Evolutionary conservation across 2,329 filamentous ascomycete species (phyloP), one percentile per base, ranked within the genome.

Genomic region (Epichloe hybrida): DNA sequence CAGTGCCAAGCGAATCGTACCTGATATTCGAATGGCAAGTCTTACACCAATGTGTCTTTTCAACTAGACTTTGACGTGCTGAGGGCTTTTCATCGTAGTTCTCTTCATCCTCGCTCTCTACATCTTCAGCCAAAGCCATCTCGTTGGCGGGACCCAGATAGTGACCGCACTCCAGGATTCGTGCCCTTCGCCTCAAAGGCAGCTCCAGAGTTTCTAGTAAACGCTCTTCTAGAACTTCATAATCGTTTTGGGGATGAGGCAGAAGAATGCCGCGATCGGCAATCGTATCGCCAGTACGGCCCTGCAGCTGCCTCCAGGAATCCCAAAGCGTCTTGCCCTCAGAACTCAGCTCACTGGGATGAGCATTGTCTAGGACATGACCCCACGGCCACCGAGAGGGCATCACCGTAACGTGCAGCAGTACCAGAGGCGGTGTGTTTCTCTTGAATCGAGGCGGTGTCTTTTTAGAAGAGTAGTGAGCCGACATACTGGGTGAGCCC

Each of bases 161-260:
- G 62, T 91, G 86, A 0, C 86, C 86, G 57, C 85, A 88, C 58
- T 84, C 83, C 6, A 87, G 72, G 42, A 90, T 81, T 3, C 83
- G 75, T 3, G 84, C 84, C n/a, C 80, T 71, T 1, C 77, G 72
- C 15, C 72, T 71, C 34, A 82, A 70, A 1, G 81, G 82, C 15
- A 91, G 71, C 62, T 88, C 86, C 44, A 90, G 67, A 2, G 83
- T 81, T 64, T 90, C 86, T 3, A 90, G 69, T 36, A 91, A 72
- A 31, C 86, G 74, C 67, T 90, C 86, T 66, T 91, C 85, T 0
- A 93, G 74, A 51, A 88, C 69, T 64, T 90, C 86, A 59, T 86
- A 91, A 62, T 90, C 86, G 51, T 84, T 83, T 57, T 86, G 79
- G 1, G 87, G 87, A 61, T 93, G 88, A 2, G 85, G 80, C 7